These are phyloP conservation scores for Xylaria sp. DNA, from an alignment of 2,329 filamentous ascomycete genomes.

Conservation along the genomic window DNA sequence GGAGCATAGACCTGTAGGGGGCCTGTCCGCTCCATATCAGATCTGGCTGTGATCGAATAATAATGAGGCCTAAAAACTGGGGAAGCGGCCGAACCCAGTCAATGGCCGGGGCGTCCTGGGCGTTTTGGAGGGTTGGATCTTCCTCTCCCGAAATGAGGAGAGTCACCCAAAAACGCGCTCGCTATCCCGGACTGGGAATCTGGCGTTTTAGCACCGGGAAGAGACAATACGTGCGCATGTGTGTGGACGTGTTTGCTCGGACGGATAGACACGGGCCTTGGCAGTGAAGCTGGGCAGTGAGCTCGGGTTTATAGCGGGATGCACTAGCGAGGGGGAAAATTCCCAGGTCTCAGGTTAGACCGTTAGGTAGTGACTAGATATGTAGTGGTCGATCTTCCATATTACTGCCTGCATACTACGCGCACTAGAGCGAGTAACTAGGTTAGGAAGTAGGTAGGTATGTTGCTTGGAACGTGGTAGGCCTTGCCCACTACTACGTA, in stretches of 20 bases:
- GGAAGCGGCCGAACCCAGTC: slow-evolving; percentile 25
- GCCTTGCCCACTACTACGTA: slow-evolving; percentile 24
- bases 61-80: slow-evolving; percentile 25
- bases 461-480: slow-evolving; percentile 28
- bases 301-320: no score
- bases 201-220: neutral
- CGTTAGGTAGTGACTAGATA: neutral
- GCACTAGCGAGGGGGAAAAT: slow-evolving; percentile 24
- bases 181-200: neutral
- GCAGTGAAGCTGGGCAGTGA: neutral
- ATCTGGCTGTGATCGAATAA: slow-evolving; percentile 27
- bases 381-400: no score
- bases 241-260: neutral
- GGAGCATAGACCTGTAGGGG: slow-evolving; percentile 15
- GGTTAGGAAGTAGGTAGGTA: no score
- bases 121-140: slow-evolving; percentile 16
- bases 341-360: slow-evolving; percentile 6
- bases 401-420: no score
- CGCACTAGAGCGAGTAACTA: no score
- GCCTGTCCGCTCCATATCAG: slow-evolving; percentile 25
- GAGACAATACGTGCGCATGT: neutral
- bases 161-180: slow-evolving; percentile 22
- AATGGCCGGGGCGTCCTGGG: neutral
- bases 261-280: neutral
- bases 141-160: slow-evolving; percentile 28